A percentile compares a stretch with the other conserved stretches of the same genome.
Evolutionary conservation across 495 filamentous ascomycete genomes (phyloP).

Genomic region (Penicillium alfredii): DNA sequence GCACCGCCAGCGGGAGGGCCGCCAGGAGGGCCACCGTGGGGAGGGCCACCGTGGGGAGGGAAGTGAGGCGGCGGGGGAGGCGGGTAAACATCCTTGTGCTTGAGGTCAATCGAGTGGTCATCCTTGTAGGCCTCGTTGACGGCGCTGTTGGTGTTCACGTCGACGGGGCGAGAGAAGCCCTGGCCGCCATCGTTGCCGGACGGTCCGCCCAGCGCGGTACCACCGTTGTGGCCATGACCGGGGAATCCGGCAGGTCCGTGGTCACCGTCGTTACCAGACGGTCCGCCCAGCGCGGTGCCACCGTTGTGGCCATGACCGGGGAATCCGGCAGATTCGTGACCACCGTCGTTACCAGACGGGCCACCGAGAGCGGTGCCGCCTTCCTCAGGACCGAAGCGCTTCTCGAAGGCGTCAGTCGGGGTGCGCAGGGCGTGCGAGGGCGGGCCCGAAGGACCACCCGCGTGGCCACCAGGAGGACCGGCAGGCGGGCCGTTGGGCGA

Average conservation of each 20-base stretch:
- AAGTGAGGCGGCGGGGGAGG: neutral
- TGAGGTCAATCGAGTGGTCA: constrained; percentile 17
- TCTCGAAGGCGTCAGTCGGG: constrained; percentile 5
- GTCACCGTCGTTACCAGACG: too few relatives aligned
- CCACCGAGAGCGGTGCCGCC: constrained; percentile 14
- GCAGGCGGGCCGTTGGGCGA: too few relatives aligned
- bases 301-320: too few relatives aligned
- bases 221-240: too few relatives aligned
- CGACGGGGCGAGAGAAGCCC: constrained; percentile 11
- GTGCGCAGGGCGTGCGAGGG: too few relatives aligned
- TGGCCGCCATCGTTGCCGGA: constrained; percentile 17
- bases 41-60: neutral
- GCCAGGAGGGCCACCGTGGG: neutral
- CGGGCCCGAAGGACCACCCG: too few relatives aligned
- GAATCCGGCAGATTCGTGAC: constrained; percentile 2
- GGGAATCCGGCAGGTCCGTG: too few relatives aligned
- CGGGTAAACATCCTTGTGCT: constrained; percentile 14
- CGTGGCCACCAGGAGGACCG: too few relatives aligned
- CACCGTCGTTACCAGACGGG: constrained; percentile 4
- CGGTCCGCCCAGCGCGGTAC: constrained; percentile 18
- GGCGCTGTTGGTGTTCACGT: constrained; percentile 9
- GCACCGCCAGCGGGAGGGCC: too few relatives aligned
- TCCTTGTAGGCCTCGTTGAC: constrained; percentile 18
- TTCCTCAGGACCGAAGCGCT: constrained; percentile 12
- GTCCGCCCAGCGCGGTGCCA: too few relatives aligned